Percentiles rank a stretch among this genome's conserved stretches.
Conservation (phyloP, 2,329 filamentous ascomycete species). For the Akanthomyces muscarius region DNA sequence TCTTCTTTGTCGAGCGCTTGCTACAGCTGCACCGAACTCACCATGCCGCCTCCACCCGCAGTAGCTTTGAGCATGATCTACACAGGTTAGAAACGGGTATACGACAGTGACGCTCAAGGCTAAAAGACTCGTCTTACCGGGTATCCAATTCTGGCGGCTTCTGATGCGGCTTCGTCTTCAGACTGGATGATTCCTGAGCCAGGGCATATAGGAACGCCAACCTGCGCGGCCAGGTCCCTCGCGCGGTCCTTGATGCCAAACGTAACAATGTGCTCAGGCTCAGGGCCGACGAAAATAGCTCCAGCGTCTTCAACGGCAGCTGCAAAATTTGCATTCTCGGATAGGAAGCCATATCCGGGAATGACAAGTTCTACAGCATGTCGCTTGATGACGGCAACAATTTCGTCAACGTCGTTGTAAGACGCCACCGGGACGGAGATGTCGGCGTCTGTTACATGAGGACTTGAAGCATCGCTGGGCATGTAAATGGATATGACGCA, state of each 20-base stretch:
- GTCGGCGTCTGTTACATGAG: slow-evolving; percentile 51
- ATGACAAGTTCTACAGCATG: slow-evolving; percentile 52
- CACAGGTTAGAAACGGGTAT: neutral
- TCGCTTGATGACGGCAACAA: slow-evolving; percentile 34
- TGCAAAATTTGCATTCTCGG: slow-evolving; percentile 60
- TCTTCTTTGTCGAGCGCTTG: too few relatives aligned
- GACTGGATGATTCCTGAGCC: slow-evolving; percentile 19
- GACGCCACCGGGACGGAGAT: slow-evolving; percentile 38
- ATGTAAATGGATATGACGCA: slow-evolving; percentile 55
- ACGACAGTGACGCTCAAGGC: neutral
- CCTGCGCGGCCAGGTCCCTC: slow-evolving; percentile 47
- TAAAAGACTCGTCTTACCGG: neutral
- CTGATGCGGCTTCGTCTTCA: neutral
- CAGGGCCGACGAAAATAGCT: slow-evolving; percentile 55
- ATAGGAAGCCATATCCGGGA: slow-evolving; percentile 62
- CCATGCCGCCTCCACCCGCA: slow-evolving; percentile 41
- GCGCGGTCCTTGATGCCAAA: slow-evolving; percentile 59
- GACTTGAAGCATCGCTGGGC: slow-evolving; percentile 49
- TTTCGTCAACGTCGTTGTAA: slow-evolving; percentile 22
- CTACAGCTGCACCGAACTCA: slow-evolving; percentile 22
- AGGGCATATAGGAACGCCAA: slow-evolving; percentile 40
- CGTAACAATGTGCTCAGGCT: slow-evolving; percentile 46
- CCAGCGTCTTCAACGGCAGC: slow-evolving; percentile 47
- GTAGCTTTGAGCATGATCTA: slow-evolving; percentile 40
- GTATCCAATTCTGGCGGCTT: slow-evolving; percentile 6